Conservation (phyloP, 192 early-diverging fungal genomes). For the Linnemannia elongata region DNA sequence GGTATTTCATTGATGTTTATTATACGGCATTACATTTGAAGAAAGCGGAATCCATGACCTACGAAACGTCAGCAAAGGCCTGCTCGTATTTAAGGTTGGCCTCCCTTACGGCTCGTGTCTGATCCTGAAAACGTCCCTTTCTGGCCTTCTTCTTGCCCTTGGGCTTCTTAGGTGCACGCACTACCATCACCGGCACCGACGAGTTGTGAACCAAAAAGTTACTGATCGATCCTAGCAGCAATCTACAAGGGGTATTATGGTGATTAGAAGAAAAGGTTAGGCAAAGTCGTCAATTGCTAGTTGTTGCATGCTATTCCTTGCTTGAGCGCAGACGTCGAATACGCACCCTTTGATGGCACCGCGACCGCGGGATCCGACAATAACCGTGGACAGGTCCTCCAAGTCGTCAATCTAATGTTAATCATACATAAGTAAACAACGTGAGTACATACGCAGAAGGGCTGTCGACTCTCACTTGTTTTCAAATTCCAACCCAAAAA, state of each 20-base stretch:
- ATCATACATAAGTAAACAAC: not conserved
- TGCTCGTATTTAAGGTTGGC: conserved; percentile 49
- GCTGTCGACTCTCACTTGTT: too few relatives aligned
- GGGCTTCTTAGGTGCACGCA: conserved; percentile 57
- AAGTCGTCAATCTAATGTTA: conserved; percentile 57
- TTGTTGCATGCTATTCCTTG: not conserved
- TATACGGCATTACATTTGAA: not conserved
- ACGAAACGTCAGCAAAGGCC: conserved; percentile 29
- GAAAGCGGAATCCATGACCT: not conserved
- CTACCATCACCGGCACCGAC: conserved; percentile 64
- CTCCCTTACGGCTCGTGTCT: conserved; percentile 38
- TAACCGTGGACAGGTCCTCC: conserved; percentile 59
- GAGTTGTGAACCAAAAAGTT: conserved; percentile 69
- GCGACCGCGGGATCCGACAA: conserved; percentile 63
- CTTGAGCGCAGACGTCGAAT: too few relatives aligned
- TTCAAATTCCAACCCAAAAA: not conserved
- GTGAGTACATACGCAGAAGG: not conserved
- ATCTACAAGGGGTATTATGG: conserved; percentile 18
- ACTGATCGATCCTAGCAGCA: conserved; percentile 65
- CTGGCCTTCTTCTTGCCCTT: conserved; percentile 53
- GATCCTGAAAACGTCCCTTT: conserved; percentile 21
- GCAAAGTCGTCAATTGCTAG: not conserved
- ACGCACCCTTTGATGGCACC: conserved; percentile 60
- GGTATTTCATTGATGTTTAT: not conserved
- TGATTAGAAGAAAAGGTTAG: not conserved